Conservation (phyloP, 345 rosid genomes). For the Euphorbia tirucalli region DNA sequence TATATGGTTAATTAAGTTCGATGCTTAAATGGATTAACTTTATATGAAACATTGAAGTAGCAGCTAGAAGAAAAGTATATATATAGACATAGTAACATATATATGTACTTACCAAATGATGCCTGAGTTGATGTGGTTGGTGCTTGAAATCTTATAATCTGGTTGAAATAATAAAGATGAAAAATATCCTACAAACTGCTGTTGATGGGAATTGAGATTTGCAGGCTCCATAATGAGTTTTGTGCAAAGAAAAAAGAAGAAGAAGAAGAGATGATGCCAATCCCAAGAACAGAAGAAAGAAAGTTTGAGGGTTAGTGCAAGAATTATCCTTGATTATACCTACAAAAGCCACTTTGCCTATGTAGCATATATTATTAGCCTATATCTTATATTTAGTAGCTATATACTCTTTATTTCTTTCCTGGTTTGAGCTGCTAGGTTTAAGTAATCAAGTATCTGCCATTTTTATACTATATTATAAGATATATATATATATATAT, state of each 20-base stretch:
- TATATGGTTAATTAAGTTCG: too few species aligned
- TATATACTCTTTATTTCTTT: neutral
- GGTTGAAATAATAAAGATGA: constrained; percentile 19
- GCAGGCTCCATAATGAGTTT: constrained; percentile 34
- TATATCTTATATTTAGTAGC: neutral
- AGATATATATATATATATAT: too few species aligned
- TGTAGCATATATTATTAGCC: neutral
- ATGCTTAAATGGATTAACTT: neutral
- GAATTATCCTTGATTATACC: neutral
- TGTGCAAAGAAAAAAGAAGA: too few species aligned
- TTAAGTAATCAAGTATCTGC: too few species aligned
- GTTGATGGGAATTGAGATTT: constrained; percentile 29
- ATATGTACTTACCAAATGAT: constrained; percentile 22
- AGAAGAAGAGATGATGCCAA: neutral
- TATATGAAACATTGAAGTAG: neutral
- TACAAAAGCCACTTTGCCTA: neutral
- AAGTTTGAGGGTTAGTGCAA: neutral
- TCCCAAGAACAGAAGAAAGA: neutral
- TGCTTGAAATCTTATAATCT: constrained; percentile 19
- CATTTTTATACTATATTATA: too few species aligned
- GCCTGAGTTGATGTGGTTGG: constrained; percentile 17
- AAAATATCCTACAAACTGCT: constrained; percentile 21
- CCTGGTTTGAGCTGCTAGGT: constrained; percentile 4
- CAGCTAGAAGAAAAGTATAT: too few species aligned
- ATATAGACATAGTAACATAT: too few species aligned